Evolutionary conservation across 129 eudicot genomes (phyloP).

Genomic region (Flaveria ramosissima): DNA sequence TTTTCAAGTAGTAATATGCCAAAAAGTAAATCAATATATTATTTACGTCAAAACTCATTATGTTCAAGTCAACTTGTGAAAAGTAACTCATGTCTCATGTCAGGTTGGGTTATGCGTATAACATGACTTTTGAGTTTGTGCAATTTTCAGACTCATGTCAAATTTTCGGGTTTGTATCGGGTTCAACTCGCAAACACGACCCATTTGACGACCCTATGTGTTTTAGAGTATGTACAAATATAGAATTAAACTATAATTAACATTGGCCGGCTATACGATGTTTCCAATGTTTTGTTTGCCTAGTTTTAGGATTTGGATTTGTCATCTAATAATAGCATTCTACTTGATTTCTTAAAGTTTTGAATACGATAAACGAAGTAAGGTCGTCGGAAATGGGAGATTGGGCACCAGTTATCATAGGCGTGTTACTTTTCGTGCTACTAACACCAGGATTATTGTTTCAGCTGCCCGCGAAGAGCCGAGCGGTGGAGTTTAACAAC

Average conservation of each 20-base stretch:
- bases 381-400: conserved; percentile 38
- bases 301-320: neutral
- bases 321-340: neutral
- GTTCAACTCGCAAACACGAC: neutral
- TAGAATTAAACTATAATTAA: neutral
- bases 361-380: neutral
- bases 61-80: neutral
- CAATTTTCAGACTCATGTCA: no score
- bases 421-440: conserved; percentile 44
- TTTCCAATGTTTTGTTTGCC: conserved; percentile 17
- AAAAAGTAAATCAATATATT: no score
- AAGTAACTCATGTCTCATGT: neutral
- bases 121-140: no score
- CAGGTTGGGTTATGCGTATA: neutral
- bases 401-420: conserved; percentile 50
- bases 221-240: neutral
- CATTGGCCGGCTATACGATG: conserved; percentile 20
- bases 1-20: no score
- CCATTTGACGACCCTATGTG: neutral
- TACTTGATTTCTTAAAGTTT: neutral
- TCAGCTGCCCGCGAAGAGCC: conserved; percentile 45
- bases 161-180: neutral
- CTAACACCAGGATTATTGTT: conserved; percentile 50
- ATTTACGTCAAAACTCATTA: no score
- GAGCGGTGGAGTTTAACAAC: conserved; percentile 47